phyloP scores from a whole-genome alignment of 2,329 filamentous ascomycete species.

The Penicillium sp. region DNA sequence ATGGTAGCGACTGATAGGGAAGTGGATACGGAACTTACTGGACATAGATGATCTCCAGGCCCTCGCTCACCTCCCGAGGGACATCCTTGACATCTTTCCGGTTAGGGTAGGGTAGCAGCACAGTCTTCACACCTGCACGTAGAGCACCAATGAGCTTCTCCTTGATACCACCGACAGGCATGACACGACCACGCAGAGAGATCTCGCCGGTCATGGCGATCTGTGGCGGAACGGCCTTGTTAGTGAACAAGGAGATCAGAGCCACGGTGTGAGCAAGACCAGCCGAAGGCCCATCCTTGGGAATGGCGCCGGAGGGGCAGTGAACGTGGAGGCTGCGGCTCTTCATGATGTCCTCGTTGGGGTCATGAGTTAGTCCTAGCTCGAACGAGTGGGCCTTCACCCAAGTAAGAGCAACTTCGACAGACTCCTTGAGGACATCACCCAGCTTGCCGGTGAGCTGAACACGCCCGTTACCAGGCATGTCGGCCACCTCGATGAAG shows the following conservation, averaged over 20 bases:
- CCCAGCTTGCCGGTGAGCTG: slow-evolving; percentile 96
- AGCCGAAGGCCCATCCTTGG: slow-evolving; percentile 83
- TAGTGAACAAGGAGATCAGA: slow-evolving; percentile 85
- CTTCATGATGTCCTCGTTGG: slow-evolving; percentile 92
- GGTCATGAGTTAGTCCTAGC: slow-evolving; percentile 78
- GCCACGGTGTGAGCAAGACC: slow-evolving; percentile 94
- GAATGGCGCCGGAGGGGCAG: slow-evolving; percentile 90
- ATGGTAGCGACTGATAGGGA: background rate
- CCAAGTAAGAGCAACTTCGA: slow-evolving; percentile 95
- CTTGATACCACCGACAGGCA: slow-evolving; percentile 96
- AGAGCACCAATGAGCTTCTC: slow-evolving; percentile 96
- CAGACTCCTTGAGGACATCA: slow-evolving; percentile 94
- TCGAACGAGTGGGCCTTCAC: slow-evolving; percentile 95
- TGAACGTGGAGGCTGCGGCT: slow-evolving; percentile 92
- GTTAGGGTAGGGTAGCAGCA: slow-evolving; percentile 84
- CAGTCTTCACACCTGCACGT: slow-evolving; percentile 90
- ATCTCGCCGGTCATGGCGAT: slow-evolving; percentile 90
- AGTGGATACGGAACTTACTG: slow-evolving; percentile 60
- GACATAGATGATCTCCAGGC: slow-evolving; percentile 86
- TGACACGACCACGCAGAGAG: slow-evolving; percentile 83
- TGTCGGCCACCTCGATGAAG: slow-evolving; percentile 97
- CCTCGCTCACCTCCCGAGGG: slow-evolving; percentile 84
- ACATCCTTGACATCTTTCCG: slow-evolving; percentile 90
- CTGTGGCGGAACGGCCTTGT: slow-evolving; percentile 82
- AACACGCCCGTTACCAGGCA: slow-evolving; percentile 89